These are phyloP conservation scores for Edaphochlamys debaryana DNA, from an alignment of 139 green algal genomes.

Conservation along the genomic window DNA sequence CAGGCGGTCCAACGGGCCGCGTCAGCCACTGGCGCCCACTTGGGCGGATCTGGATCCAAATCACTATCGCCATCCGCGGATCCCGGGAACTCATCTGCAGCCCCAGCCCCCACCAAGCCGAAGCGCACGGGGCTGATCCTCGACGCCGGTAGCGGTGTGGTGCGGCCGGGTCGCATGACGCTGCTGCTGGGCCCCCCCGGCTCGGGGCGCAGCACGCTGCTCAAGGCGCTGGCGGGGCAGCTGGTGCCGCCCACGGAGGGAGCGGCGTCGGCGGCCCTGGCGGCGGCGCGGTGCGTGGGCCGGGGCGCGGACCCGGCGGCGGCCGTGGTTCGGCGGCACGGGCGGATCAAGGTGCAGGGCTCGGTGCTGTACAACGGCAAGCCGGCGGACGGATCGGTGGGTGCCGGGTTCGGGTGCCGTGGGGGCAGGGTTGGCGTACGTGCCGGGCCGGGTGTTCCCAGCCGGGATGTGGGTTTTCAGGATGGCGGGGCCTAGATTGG, in stretches of 20 bases:
- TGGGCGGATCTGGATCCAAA: too few species aligned
- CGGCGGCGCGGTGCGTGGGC: too few species aligned
- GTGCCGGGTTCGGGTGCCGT: too few species aligned
- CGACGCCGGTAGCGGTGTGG: constrained; percentile 32
- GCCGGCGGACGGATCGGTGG: not conserved
- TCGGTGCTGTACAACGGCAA: constrained; percentile 52
- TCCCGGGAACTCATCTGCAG: not conserved
- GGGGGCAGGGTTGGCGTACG: too few species aligned
- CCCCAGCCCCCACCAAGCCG: not conserved
- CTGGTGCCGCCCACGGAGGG: constrained; percentile 20
- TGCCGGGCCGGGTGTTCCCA: too few species aligned
- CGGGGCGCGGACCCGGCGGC: too few species aligned
- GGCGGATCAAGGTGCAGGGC: constrained; percentile 15
- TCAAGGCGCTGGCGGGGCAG: constrained; percentile 69
- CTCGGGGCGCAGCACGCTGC: constrained; percentile 72
- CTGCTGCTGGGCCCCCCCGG: constrained; percentile 79
- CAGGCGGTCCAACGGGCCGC: not conserved
- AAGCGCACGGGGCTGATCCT: constrained; percentile 1
- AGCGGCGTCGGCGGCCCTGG: not conserved
- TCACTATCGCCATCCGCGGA: too few species aligned
- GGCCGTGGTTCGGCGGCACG: too few species aligned
- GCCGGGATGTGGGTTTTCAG: too few species aligned
- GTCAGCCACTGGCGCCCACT: not conserved
- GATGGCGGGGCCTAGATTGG: too few species aligned
- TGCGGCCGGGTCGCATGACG: constrained; percentile 54